These are phyloP conservation scores for Botryotinia narcissicola DNA, from an alignment of 2,329 filamentous ascomycete species.

Conservation along the genomic window DNA sequence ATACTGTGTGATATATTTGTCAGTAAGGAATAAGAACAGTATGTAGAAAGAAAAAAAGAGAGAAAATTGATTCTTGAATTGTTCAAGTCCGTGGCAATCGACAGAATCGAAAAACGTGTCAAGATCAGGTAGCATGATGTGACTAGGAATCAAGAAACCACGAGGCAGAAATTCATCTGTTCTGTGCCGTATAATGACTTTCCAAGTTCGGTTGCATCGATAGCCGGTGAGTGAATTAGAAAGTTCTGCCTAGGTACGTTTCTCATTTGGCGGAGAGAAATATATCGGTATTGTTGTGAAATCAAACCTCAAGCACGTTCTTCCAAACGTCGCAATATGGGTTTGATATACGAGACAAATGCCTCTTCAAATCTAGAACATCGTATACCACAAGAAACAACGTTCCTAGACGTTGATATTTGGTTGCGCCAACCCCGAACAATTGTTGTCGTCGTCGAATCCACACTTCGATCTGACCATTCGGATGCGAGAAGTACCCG, in stretches of 20 bases:
- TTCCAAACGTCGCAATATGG: neutral
- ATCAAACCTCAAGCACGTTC: neutral
- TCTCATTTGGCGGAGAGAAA: neutral
- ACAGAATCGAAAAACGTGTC: neutral
- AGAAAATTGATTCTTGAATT: neutral
- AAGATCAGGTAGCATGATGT: neutral
- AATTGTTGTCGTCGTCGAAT: constrained; percentile 12
- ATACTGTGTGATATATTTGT: neutral
- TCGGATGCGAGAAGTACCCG: constrained; percentile 5
- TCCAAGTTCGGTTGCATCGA: neutral
- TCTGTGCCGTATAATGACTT: neutral
- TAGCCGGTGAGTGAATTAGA: neutral
- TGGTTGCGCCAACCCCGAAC: neutral
- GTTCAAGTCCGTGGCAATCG: neutral
- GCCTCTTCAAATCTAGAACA: neutral
- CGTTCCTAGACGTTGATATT: neutral
- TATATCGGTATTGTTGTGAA: neutral
- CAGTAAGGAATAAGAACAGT: neutral
- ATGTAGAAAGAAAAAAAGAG: neutral
- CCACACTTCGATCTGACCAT: neutral
- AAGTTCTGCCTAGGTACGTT: neutral
- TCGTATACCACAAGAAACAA: neutral
- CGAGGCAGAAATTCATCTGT: neutral
- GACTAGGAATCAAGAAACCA: neutral
- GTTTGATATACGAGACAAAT: neutral